Percentiles rank a stretch among this genome's conserved stretches.
These are phyloP conservation scores for Lactarius psammicola DNA, from an alignment of 768 basidiomycete species.

Conservation along the genomic window DNA sequence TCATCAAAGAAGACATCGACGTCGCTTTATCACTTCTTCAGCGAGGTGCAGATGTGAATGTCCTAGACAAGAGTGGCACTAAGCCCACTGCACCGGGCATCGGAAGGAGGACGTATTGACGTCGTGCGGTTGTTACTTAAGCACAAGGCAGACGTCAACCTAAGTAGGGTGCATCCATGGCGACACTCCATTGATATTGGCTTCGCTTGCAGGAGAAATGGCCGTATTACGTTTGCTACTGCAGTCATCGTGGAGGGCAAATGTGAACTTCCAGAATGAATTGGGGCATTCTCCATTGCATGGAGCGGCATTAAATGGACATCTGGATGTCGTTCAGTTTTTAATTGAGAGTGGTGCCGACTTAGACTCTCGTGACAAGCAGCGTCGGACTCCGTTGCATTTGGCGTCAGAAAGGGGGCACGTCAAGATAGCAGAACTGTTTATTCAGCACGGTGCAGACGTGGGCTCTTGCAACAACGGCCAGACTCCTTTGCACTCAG, in stretches of 20 bases:
- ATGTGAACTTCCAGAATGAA: no score
- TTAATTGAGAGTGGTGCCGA: neutral
- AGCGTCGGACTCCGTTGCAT: neutral
- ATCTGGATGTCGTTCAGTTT: neutral
- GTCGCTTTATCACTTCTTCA: neutral
- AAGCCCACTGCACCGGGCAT: neutral
- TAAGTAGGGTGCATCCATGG: no score
- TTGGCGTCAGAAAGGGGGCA: neutral
- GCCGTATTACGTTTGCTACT: neutral
- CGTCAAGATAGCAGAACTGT: neutral
- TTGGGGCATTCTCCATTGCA: no score
- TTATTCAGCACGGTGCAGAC: neutral
- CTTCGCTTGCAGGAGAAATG: neutral
- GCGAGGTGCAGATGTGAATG: neutral
- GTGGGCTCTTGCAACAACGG: no score
- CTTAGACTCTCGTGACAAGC: neutral
- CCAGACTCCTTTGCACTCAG: neutral
- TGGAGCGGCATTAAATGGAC: neutral
- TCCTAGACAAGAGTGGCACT: no score
- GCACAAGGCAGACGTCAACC: neutral
- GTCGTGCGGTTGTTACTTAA: neutral
- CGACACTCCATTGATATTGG: neutral
- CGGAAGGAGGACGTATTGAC: neutral
- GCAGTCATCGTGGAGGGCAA: no score
- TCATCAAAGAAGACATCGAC: neutral